A percentile compares a stretch with the other conserved stretches of the same genome.
Conservation (phyloP, 78 protist genomes). For the Dictyostelium purpureum region DNA sequence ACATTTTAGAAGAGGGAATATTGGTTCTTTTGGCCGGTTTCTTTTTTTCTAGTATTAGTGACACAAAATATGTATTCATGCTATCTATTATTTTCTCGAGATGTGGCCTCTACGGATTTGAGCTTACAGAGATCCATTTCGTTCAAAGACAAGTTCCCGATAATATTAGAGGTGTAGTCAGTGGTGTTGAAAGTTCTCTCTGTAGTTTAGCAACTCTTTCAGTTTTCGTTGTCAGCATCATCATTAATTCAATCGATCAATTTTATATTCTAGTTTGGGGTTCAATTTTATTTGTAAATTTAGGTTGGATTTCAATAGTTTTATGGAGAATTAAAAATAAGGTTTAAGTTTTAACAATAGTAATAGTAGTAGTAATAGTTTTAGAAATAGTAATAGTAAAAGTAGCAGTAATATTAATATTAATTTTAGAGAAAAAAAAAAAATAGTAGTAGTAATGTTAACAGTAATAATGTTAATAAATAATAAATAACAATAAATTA, state of each 20-base stretch:
- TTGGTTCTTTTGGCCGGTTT: slow-evolving; percentile 3
- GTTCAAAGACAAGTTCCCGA: slow-evolving; percentile 35
- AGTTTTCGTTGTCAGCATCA: neutral
- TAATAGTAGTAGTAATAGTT: no score
- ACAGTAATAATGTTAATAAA: no score
- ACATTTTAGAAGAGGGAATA: slow-evolving; percentile 11
- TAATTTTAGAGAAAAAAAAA: no score
- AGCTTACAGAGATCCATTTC: slow-evolving; percentile 10
- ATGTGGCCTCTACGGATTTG: slow-evolving; percentile 54
- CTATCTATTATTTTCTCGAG: slow-evolving; percentile 23
- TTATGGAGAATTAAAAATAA: no score
- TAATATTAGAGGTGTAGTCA: slow-evolving; percentile 17
- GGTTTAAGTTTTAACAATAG: no score
- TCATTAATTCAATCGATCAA: neutral
- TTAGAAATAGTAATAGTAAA: no score
- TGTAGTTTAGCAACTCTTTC: slow-evolving; percentile 6
- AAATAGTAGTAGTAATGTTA: no score
- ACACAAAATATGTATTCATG: slow-evolving; percentile 5
- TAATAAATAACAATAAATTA: no score
- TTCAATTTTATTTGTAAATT: no score
- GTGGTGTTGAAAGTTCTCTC: slow-evolving; percentile 48
- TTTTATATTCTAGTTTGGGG: slow-evolving; percentile 30
- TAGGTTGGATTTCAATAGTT: no score
- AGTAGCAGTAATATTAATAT: no score
- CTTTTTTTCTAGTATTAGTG: neutral